Base-by-base conservation (phyloP, 768 basidiomycete genomes). In the Mycena rosella region DNA sequence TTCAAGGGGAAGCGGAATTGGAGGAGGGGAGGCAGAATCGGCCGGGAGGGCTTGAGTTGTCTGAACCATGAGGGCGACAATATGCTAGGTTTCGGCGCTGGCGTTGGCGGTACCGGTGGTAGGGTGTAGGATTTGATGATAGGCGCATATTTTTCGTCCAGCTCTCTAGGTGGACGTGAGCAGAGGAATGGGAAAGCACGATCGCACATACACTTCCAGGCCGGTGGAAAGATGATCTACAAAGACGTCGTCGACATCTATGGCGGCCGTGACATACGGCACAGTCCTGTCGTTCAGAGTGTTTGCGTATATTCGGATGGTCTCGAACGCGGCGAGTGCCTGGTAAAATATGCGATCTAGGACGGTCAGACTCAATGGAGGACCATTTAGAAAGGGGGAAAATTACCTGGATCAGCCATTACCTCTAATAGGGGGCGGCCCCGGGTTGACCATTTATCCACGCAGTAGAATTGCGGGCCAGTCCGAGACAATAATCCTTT, bases 251-350 rank as follows among this genome's bases (percentile, higher is more conserved):
- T 85, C 78, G 0, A 81, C 77, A 65, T 93, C 91, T 34, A 95
- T 91, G 10, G 89, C 88, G 9, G 92, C 88, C 1, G 93, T 95
- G 18, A 91, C 80, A 73, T 92, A 96, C 0, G 96, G 93, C 2
- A 97, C 95, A 0, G 95, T 95, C 3, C 81, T 63, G 72, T 96
- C 95, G 72, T 91, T 89, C 18, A 94, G 77, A 88, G 90, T 86
- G 78, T 96, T 96, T 3, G 94, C 96, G 68, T 93, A 96, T 56
- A 96, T 87, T 56, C 88, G 82, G 54, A 95, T 84, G 53, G 89
- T 85, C 38, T 87, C 80, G 75, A 97, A 97, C 42, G 82, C 79
- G 0, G 82, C 63, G 42, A 97, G 83, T 5, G 89, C 91, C 69
- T 91, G 88, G 72, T 90, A 92, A 75, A 97, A 97, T 40, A 94